Base-by-base conservation (phyloP, 768 basidiomycete species). In the Tylopilus vinaceipallidus region DNA sequence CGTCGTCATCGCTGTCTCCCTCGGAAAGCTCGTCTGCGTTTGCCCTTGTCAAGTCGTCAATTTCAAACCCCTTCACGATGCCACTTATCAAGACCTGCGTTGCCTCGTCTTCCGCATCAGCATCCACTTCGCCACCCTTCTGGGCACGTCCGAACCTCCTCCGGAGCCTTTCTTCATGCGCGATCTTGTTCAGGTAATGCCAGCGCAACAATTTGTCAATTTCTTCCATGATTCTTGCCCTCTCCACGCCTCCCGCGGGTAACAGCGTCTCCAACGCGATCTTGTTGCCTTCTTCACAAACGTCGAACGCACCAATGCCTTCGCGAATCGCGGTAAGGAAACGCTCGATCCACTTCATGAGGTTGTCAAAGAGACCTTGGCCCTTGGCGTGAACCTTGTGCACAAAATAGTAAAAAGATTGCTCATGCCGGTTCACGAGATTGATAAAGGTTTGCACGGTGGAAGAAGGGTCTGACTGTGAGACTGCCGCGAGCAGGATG, bases 321-420 rank as follows among this genome's bases (percentile, higher is more conserved):
- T 95, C 93, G 11, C 97, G 88, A 40, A 94, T 81, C 46, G 89
- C 80, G 22, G 88, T 88, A 51, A 98, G 77, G 74, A 98, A 98
- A 30, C 91, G 81, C 69, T 98, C 95, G 67, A 97, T 88, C 97
- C 97, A 99, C 33, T 77, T 80, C 93, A 98, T 98, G 49, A 99
- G 82, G 60, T 79, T 82, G 61, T 94, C 88, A 67, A 99, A 99
- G 12, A 99, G 78, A 19, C 86, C 88, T 62, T 94, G 88, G 30
- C 97, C 97, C 65, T 98, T 98, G 38, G 92, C 86, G 63, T 99
- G 97, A 2, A 99, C 97, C 59, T 95, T 97, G 80, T 99, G 93
- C 23, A 99, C 95, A 64, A 99, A 99, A 50, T 78, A 77, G 75
- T 99, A 99, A 73, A 98, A 98, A 0, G 92, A 72, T 62, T 95